Conservation (phyloP, 257 asterid species). For the Solanum bulbocastanum region DNA sequence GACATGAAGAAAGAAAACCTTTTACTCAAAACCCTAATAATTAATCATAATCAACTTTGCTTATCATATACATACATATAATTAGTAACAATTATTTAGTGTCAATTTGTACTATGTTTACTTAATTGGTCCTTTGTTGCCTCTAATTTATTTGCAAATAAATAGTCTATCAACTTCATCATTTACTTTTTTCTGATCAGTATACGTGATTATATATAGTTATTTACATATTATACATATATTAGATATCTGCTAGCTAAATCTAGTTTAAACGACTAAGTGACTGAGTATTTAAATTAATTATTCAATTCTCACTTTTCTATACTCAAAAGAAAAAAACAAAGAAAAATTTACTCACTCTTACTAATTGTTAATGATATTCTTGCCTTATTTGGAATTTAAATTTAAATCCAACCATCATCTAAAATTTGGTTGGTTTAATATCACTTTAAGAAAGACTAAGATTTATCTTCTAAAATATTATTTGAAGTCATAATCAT, state of each 20-base stretch:
- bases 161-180: not conserved
- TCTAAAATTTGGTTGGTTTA: not conserved
- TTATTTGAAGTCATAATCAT: constrained; percentile 12
- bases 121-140: not conserved
- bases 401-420: not conserved
- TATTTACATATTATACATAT: not conserved
- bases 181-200: not conserved
- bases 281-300: not conserved
- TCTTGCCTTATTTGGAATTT: constrained; percentile 16
- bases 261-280: not conserved
- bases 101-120: not conserved
- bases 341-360: not conserved
- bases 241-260: not conserved
- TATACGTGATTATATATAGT: not conserved
- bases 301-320: not conserved
- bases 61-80: not conserved
- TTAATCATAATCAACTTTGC: not conserved
- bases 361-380: not conserved
- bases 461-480: not conserved
- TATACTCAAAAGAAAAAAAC: not conserved
- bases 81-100: not conserved
- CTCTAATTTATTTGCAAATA: not conserved
- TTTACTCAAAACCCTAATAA: not conserved
- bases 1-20: not conserved
- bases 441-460: constrained; percentile 14